A percentile compares a stretch with the other conserved stretches of the same genome.
These are phyloP conservation scores for Tuber borchii DNA, from an alignment of 495 filamentous ascomycete species.

Conservation along the genomic window DNA sequence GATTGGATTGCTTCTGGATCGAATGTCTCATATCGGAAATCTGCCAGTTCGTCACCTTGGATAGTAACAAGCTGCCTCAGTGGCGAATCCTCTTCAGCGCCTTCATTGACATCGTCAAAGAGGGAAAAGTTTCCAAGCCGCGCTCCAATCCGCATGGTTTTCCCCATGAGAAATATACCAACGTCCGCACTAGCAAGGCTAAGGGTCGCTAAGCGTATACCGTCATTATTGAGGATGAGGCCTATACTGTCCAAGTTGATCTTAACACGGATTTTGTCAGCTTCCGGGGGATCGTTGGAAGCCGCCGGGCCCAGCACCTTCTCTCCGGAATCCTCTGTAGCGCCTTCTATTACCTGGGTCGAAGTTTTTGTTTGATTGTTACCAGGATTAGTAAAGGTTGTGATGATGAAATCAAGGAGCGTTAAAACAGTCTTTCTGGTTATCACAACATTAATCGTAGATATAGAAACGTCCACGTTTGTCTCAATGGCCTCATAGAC, in stretches of 20 bases:
- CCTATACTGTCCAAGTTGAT: constrained; percentile 86
- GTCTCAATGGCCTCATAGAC: constrained; percentile 88
- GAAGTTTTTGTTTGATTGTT: constrained; percentile 42
- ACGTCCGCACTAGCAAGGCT: constrained; percentile 87
- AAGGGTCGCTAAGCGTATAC: constrained; percentile 84
- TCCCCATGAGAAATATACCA: constrained; percentile 77
- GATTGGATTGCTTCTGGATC: constrained; percentile 59
- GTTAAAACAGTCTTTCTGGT: constrained; percentile 90
- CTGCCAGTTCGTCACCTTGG: constrained; percentile 90
- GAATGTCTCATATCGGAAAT: constrained; percentile 95
- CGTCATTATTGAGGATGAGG: constrained; percentile 96
- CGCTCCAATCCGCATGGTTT: constrained; percentile 75
- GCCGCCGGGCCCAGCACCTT: constrained; percentile 33
- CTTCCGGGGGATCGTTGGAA: constrained; percentile 35
- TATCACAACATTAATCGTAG: constrained; percentile 91
- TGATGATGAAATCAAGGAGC: constrained; percentile 88
- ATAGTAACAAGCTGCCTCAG: constrained; percentile 86
- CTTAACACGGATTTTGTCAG: constrained; percentile 72
- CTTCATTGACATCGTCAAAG: constrained; percentile 90
- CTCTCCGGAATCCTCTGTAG: constrained; percentile 45
- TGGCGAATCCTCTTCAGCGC: constrained; percentile 69
- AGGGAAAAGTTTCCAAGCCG: constrained; percentile 79
- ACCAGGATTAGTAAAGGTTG: constrained; percentile 79
- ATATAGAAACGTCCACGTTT: constrained; percentile 83
- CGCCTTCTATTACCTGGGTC: constrained; percentile 38